Percentiles rank a stretch among this genome's conserved stretches.
Evolutionary conservation across 2,329 filamentous ascomycete species (phyloP).

Genomic region (Bipolaris zeicola): DNA sequence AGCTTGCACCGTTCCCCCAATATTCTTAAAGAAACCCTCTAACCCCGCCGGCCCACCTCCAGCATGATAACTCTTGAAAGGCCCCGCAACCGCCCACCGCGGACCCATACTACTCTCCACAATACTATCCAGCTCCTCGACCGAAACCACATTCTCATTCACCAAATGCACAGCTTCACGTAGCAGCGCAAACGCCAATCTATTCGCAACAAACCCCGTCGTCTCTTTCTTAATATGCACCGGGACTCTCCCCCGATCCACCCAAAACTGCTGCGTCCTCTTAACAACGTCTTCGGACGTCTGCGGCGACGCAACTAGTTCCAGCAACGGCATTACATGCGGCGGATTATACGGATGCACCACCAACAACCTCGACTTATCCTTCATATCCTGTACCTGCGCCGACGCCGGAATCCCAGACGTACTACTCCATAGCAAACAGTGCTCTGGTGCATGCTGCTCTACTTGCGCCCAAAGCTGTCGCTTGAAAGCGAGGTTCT

Average conservation of each 20-base stretch:
- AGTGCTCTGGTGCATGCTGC: constrained; percentile 48
- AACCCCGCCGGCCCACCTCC: constrained; percentile 62
- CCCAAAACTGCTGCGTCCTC: constrained; percentile 56
- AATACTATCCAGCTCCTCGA: constrained; percentile 60
- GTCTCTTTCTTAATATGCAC: constrained; percentile 59
- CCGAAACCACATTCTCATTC: constrained; percentile 57
- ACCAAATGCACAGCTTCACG: constrained; percentile 63
- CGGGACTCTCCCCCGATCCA: constrained; percentile 49
- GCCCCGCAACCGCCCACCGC: constrained; percentile 49
- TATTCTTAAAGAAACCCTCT: constrained; percentile 60
- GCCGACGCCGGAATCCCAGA: constrained; percentile 62
- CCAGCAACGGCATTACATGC: constrained; percentile 65
- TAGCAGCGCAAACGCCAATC: constrained; percentile 62
- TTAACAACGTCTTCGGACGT: constrained; percentile 50
- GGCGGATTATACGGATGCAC: constrained; percentile 68
- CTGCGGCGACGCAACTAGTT: constrained; percentile 59
- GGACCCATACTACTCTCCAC: constrained; percentile 37
- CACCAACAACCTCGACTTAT: constrained; percentile 56
- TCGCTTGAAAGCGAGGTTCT: constrained; percentile 59
- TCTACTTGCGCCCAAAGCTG: constrained; percentile 60
- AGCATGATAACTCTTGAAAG: constrained; percentile 65
- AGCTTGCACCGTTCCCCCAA: constrained; percentile 60
- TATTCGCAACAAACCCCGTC: constrained; percentile 63
- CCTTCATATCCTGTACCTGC: constrained; percentile 53
- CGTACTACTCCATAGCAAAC: constrained; percentile 64